Evolutionary conservation across 345 rosid genomes (phyloP).

Genomic region (Geranium rotundifolium): DNA sequence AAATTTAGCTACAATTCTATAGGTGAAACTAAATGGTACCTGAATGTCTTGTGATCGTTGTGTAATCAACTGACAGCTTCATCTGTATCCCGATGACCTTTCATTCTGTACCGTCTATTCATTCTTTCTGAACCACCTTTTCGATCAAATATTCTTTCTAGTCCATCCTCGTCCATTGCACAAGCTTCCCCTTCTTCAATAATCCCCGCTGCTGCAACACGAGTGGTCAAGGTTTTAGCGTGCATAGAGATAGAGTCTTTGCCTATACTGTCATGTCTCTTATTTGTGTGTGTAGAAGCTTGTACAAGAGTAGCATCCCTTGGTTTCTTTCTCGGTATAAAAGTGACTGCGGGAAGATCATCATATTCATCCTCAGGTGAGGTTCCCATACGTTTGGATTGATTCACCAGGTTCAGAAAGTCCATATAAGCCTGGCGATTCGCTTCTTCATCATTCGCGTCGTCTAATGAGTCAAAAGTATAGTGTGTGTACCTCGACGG

Average conservation of each 20-base stretch:
- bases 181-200: conserved; percentile 23
- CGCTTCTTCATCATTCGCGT: conserved; percentile 55
- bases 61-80: too few relatives aligned
- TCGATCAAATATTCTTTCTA: conserved; percentile 19
- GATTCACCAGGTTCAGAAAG: conserved; percentile 34
- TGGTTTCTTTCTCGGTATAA: conserved; percentile 53
- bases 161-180: conserved; percentile 69
- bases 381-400: conserved; percentile 12
- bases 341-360: conserved; percentile 47
- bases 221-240: conserved; percentile 19
- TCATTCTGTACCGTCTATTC: conserved; percentile 49
- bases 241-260: conserved; percentile 21
- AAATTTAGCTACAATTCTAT: too few relatives aligned
- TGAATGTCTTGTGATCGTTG: too few relatives aligned
- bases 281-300: conserved; percentile 13
- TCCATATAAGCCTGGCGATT: conserved; percentile 55
- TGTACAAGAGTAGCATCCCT: conserved; percentile 17
- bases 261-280: conserved; percentile 11
- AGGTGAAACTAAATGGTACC: too few relatives aligned
- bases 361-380: conserved; percentile 20
- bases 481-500: conserved; percentile 69
- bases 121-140: conserved; percentile 17
- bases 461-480: conserved; percentile 39
- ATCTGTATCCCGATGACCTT: conserved; percentile 26
- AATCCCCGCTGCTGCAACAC: conserved; percentile 35